Conservation (phyloP, 2,329 filamentous ascomycete species). For the Pseudogymnoascus sp. region DNA sequence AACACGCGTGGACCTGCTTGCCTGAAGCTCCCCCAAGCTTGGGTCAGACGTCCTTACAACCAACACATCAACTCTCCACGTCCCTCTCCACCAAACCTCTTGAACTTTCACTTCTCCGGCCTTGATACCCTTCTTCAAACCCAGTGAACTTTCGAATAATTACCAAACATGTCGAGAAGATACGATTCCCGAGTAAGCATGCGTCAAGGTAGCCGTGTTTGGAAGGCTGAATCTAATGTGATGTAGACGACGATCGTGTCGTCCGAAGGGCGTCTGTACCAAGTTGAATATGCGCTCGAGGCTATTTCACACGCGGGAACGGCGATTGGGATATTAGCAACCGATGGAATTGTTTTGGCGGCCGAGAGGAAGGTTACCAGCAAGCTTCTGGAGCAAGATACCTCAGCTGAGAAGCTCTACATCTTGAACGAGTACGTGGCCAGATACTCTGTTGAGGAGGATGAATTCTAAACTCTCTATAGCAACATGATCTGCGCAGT, state of each 20-base stretch:
- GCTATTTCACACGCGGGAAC: slow-evolving; percentile 98
- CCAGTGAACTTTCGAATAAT: slow-evolving; percentile 8
- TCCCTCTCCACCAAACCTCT: background rate
- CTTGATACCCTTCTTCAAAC: slow-evolving; percentile 8
- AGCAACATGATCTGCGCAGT: slow-evolving; percentile 99
- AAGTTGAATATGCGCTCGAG: slow-evolving; percentile 98
- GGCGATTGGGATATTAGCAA: slow-evolving; percentile 90
- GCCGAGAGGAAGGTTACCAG: slow-evolving; percentile 98
- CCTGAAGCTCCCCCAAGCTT: slow-evolving; percentile 15
- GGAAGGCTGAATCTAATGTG: slow-evolving; percentile 19
- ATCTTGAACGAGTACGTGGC: slow-evolving; percentile 85
- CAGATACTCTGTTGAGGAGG: background rate
- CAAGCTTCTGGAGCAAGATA: slow-evolving; percentile 98
- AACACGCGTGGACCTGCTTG: slow-evolving; percentile 15
- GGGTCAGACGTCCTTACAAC: slow-evolving; percentile 3
- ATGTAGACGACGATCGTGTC: slow-evolving; percentile 98
- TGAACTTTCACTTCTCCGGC: slow-evolving; percentile 11
- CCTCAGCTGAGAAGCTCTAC: slow-evolving; percentile 99
- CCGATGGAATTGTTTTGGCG: slow-evolving; percentile 96
- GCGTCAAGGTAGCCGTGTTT: slow-evolving; percentile 15
- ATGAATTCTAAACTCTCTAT: slow-evolving; percentile 15
- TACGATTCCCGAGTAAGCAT: slow-evolving; percentile 88
- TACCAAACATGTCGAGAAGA: slow-evolving; percentile 75
- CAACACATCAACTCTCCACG: slow-evolving; percentile 5
- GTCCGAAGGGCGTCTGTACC: slow-evolving; percentile 94